Evolutionary conservation across 495 filamentous ascomycete genomes (phyloP).

Genomic region (Pyronema domesticum): DNA sequence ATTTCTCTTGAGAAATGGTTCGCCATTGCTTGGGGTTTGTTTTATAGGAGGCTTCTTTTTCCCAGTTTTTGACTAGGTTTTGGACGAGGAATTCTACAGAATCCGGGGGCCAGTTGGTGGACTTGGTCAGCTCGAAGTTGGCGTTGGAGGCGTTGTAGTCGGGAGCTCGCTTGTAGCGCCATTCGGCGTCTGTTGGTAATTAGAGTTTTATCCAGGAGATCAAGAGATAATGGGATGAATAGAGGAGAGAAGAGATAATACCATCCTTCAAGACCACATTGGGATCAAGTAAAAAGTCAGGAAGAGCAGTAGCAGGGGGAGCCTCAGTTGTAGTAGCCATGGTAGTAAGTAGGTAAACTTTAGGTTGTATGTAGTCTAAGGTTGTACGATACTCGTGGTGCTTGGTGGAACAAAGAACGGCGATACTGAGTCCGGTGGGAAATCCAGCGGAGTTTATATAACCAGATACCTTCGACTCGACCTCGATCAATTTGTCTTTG

Average conservation of each 20-base stretch:
- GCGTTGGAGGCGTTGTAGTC: slow-evolving; percentile 39
- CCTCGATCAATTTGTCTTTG: too few species aligned
- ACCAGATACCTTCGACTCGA: too few species aligned
- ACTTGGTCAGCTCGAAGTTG: slow-evolving; percentile 32
- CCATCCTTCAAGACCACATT: slow-evolving; percentile 41
- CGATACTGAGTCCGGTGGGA: too few species aligned
- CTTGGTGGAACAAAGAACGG: too few species aligned
- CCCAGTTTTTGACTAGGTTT: slow-evolving; percentile 58
- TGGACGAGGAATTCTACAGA: slow-evolving; percentile 42
- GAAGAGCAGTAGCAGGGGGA: slow-evolving; percentile 25
- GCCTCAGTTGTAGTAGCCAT: neutral
- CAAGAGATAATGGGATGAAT: neutral
- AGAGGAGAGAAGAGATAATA: slow-evolving; percentile 1
- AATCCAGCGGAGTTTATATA: too few species aligned
- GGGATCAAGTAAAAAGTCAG: slow-evolving; percentile 43
- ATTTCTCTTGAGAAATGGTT: slow-evolving; percentile 38
- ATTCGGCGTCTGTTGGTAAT: slow-evolving; percentile 27
- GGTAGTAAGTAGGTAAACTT: neutral
- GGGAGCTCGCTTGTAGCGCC: slow-evolving; percentile 41
- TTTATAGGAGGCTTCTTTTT: slow-evolving; percentile 53
- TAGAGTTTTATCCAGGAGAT: neutral
- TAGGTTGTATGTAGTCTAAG: too few species aligned
- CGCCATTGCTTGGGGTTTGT: slow-evolving; percentile 41
- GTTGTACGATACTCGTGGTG: too few species aligned
- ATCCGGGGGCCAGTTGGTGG: slow-evolving; percentile 33